Conservation (phyloP, 2,329 filamentous ascomycete genomes). For the Parascedosporium putredinis region DNA sequence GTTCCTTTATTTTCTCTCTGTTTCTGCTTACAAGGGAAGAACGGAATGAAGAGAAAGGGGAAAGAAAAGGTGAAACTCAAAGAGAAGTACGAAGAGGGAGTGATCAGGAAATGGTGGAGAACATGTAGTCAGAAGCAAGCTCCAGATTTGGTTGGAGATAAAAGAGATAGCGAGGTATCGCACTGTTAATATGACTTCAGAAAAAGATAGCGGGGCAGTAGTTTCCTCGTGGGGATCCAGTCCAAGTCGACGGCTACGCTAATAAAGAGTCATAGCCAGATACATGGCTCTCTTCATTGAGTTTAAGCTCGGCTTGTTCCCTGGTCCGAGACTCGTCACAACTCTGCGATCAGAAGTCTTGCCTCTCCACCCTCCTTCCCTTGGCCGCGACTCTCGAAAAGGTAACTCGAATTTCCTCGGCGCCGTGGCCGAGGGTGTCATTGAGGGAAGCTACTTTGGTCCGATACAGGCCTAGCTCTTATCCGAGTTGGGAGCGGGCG, state of each 20-base stretch:
- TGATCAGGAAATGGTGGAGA: background rate
- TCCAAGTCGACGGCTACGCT: background rate
- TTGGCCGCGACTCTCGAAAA: no score
- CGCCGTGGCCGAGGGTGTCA: background rate
- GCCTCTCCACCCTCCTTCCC: no score
- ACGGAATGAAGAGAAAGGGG: background rate
- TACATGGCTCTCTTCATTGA: background rate
- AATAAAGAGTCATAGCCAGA: background rate
- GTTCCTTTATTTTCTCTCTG: background rate
- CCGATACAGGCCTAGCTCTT: background rate
- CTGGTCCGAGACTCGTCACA: background rate
- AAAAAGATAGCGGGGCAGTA: background rate
- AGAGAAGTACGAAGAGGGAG: background rate
- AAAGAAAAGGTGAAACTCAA: background rate
- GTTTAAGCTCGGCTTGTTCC: background rate
- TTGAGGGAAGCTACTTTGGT: slow-evolving; percentile 2
- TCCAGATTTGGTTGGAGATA: background rate
- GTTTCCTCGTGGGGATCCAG: background rate
- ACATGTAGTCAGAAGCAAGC: slow-evolving; percentile 3
- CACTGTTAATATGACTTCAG: background rate
- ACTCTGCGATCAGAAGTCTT: background rate
- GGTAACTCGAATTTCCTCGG: no score
- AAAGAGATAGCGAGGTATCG: background rate
- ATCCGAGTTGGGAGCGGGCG: background rate
- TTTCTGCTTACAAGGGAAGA: background rate